phyloP scores from a whole-genome alignment of 257 asterid genomes.

The Mitragyna speciosa region DNA sequence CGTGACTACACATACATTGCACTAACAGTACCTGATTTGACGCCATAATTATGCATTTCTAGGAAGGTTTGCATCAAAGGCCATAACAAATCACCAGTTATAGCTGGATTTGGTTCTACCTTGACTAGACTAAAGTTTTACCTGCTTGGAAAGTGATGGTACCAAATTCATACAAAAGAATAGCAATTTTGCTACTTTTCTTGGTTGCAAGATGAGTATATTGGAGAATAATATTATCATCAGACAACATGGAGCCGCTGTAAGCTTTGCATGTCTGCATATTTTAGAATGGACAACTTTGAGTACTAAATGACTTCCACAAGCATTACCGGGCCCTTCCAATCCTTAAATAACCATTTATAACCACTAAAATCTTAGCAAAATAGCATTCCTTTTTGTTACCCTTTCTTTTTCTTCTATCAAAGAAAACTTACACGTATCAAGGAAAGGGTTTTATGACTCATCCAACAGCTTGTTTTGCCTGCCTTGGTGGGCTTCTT shows the following conservation, averaged over 20 bases:
- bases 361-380: conserved; percentile 15
- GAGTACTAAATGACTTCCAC: background rate
- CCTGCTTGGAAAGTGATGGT: background rate
- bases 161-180: too few relatives aligned
- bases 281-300: background rate
- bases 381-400: background rate
- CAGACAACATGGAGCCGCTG: conserved; percentile 14
- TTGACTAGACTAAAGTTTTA: too few relatives aligned
- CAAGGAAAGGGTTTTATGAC: background rate
- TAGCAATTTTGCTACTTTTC: background rate
- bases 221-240: background rate
- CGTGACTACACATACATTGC: background rate
- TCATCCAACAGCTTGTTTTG: conserved; percentile 13
- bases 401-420: background rate
- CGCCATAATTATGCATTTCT: background rate
- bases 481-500: conserved; percentile 16
- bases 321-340: background rate
- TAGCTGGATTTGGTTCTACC: background rate
- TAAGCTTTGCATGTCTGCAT: background rate
- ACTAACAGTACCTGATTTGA: background rate
- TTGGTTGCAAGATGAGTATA: background rate
- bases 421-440: conserved; percentile 1
- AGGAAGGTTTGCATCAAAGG: background rate
- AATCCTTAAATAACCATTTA: background rate
- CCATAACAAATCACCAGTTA: background rate